Evolutionary conservation across 164 flowering plant species (phyloP), one percentile per base, ranked within the genome.

Genomic region (Magnolia changhungtana): DNA sequence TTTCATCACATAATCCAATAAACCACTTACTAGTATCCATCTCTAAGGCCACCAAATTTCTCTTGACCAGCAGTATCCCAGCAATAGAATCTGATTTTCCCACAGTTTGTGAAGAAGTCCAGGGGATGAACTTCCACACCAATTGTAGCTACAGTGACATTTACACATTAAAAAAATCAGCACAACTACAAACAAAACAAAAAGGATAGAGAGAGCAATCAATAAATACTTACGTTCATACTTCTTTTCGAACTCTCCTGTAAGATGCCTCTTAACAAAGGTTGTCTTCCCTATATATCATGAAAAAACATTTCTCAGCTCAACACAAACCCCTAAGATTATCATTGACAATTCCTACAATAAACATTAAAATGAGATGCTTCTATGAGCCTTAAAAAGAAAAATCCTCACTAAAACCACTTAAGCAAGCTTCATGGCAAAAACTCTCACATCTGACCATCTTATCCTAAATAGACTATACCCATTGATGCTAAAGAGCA

Each of bases 1-100:
- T 55, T 20, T 68, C 4, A 68, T 4, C 50, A 68, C 29, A 31
- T 24, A 29, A 31, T 31, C 50, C 18, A 37, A 68, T 37, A 29
- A 14, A 45, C 14, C 29, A 74, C 80, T 78, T 74, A 74, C 77
- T 63, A 74, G 72, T 78, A 78, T 72, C 80, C 80, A 66, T 78
- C 80, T 78, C 80, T 51, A 29, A 78, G 80, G 18, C 80, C 80
- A 72, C 80, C 80, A 73, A 78, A 78, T 18, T 72, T 72, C 76
- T 78, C 80, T 50, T 78, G 80, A 6, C 80, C 80, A 27, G 80
- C 76, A 66, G 80, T 78, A 55, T 78, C 80, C 80, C 80, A 78
- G 45, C 80, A 78, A 37, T 72, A 78, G 58, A 78, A 78, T 52
- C 80, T 78, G 72, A 78, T 55, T 23, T 78, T 78, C 4, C 80